A percentile compares a stretch with the other conserved stretches of the same genome.
Conservation (phyloP, 2,329 filamentous ascomycete genomes). For the Rosellinia necatrix region DNA sequence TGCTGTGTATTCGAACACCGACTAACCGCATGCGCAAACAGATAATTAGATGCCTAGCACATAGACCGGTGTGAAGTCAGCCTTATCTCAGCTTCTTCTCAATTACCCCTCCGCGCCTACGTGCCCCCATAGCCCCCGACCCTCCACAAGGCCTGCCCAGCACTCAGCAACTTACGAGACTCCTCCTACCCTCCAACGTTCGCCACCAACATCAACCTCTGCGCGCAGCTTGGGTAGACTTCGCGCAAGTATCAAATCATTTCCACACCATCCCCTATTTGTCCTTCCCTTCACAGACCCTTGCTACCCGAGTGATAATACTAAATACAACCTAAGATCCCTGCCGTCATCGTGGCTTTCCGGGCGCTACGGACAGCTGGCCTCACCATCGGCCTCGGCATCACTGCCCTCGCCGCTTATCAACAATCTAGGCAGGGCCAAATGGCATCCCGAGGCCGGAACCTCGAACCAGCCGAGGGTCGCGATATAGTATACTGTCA, state of each 20-base stretch:
- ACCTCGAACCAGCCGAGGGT: conserved; percentile 55
- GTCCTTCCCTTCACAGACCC: neutral
- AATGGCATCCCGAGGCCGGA: conserved; percentile 45
- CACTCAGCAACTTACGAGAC: conserved; percentile 10
- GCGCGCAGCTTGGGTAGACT: too few species aligned
- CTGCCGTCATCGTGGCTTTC: conserved; percentile 56
- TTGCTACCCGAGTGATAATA: conserved; percentile 23
- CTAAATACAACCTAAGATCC: conserved; percentile 22
- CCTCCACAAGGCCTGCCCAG: neutral
- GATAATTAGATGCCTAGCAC: neutral
- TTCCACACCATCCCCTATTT: too few species aligned
- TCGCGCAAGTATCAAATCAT: too few species aligned
- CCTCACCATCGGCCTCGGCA: conserved; percentile 62
- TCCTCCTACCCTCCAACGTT: neutral
- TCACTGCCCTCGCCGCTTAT: conserved; percentile 61
- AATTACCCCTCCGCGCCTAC: conserved; percentile 7
- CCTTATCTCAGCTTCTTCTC: conserved; percentile 7
- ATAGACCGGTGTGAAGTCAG: conserved; percentile 7
- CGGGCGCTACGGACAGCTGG: conserved; percentile 58
- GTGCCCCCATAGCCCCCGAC: neutral
- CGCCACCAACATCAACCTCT: neutral
- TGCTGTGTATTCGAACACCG: too few species aligned
- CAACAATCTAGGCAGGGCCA: conserved; percentile 50
- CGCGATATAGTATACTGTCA: conserved; percentile 87
- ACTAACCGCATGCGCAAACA: conserved; percentile 11